Conservation (phyloP, 345 rosid species). For the Corchorus capsularis region DNA sequence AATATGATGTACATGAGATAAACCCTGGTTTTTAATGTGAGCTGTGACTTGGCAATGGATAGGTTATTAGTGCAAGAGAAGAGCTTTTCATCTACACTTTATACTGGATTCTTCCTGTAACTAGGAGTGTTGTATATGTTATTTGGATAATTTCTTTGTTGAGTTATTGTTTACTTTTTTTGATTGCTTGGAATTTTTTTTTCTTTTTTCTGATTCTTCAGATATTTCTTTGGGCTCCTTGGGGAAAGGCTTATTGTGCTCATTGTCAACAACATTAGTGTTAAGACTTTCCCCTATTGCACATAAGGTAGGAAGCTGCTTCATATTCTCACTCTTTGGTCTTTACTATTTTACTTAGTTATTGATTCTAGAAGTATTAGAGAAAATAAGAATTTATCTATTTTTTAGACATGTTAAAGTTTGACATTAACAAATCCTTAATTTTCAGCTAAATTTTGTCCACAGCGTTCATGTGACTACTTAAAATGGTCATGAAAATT, state of each 20-base stretch:
- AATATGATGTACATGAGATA: not conserved
- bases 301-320: conserved; percentile 44
- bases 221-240: not conserved
- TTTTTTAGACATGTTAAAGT: not conserved
- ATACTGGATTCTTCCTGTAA: not conserved
- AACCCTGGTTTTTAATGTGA: not conserved
- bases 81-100: not conserved
- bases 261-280: not conserved
- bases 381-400: not conserved
- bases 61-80: conserved; percentile 7
- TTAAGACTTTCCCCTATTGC: conserved; percentile 8
- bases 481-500: not conserved
- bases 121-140: not conserved
- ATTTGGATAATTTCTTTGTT: not conserved
- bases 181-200: not conserved
- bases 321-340: not conserved
- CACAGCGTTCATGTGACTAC: not conserved
- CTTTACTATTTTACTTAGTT: not conserved
- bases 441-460: not conserved
- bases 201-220: not conserved
- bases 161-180: not conserved
- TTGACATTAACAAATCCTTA: not conserved
- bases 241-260: not conserved
- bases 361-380: not conserved
- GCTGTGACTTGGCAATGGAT: not conserved